These are phyloP conservation scores for Drechslerella dactyloides DNA, from an alignment of 2,329 filamentous ascomycete genomes.

Conservation along the genomic window DNA sequence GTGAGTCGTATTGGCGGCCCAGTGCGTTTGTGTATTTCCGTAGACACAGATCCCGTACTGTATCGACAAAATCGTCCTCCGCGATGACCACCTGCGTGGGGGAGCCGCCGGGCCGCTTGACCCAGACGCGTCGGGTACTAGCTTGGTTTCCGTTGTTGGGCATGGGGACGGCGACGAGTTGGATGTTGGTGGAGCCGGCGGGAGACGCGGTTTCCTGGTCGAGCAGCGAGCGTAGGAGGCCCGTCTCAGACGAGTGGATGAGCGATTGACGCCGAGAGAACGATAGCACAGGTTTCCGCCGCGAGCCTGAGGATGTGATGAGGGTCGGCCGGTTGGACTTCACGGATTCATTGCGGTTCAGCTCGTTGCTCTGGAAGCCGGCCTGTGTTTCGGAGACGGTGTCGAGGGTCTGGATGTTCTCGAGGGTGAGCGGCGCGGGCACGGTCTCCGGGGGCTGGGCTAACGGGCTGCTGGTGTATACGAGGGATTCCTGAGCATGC, in stretches of 20 bases:
- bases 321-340: constrained; percentile 29
- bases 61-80: constrained; percentile 91
- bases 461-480: constrained; percentile 12
- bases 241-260: constrained; percentile 46
- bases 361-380: constrained; percentile 35
- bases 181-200: constrained; percentile 29
- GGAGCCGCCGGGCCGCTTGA: constrained; percentile 82
- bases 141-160: constrained; percentile 55
- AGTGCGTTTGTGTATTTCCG: constrained; percentile 93
- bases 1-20: constrained; percentile 84
- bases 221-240: constrained; percentile 36
- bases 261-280: constrained; percentile 48
- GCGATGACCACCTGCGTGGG: constrained; percentile 83
- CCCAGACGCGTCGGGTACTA: constrained; percentile 85
- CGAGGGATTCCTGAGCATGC: constrained; percentile 26
- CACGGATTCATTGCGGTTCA: constrained; percentile 47
- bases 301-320: constrained; percentile 43
- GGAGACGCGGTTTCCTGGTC: constrained; percentile 48
- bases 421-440: constrained; percentile 16
- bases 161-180: constrained; percentile 44
- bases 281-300: constrained; percentile 37
- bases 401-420: constrained; percentile 20
- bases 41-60: constrained; percentile 88
- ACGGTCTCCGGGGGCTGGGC: constrained; percentile 21
- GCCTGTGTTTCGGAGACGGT: constrained; percentile 45